Conservation (phyloP, 73 alveolate genomes). For the Tetrahymena malaccensis region DNA sequence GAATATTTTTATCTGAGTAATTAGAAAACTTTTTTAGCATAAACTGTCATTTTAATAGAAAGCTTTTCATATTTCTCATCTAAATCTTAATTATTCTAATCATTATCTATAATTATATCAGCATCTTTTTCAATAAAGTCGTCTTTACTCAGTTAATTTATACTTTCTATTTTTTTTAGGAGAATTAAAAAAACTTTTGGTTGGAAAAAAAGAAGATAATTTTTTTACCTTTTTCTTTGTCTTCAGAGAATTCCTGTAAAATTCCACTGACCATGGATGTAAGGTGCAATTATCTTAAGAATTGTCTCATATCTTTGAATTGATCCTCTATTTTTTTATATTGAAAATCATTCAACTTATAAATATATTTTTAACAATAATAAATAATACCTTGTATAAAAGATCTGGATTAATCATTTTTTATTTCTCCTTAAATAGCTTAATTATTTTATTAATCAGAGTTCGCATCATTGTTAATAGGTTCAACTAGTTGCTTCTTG, state of each 20-base stretch:
- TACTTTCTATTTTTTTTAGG: background rate
- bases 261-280: background rate
- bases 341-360: background rate
- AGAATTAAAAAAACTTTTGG: background rate
- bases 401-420: background rate
- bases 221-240: background rate
- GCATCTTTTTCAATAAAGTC: background rate
- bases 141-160: background rate
- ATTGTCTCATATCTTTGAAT: background rate
- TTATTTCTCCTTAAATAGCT: background rate
- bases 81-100: background rate
- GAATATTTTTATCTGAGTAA: background rate
- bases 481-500: background rate
- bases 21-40: background rate
- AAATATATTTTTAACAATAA: background rate
- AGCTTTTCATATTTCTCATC: background rate
- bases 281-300: background rate
- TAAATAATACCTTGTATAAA: background rate
- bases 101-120: background rate
- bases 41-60: background rate
- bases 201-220: background rate
- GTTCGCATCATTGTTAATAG: background rate
- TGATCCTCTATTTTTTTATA: background rate
- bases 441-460: background rate
- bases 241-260: background rate